phyloP scores from a whole-genome alignment of 108 stramenopile genomes.

The Pseudonitzschia delicatissima region DNA sequence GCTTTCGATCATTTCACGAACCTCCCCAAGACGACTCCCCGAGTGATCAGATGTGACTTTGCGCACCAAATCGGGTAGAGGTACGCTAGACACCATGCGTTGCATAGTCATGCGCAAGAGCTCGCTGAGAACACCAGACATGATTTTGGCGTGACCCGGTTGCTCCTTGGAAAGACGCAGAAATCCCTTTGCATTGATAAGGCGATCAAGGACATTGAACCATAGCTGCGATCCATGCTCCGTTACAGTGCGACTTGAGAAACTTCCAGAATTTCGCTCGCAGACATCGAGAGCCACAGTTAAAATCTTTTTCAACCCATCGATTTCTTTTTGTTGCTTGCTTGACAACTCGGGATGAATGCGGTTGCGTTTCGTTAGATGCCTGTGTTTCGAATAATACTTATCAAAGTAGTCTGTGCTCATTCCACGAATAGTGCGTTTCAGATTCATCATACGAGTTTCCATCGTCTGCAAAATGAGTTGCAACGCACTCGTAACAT shows the following conservation, averaged over 20 bases:
- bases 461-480: slow-evolving; percentile 77
- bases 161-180: slow-evolving; percentile 68
- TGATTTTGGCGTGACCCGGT: slow-evolving; percentile 45
- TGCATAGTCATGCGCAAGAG: slow-evolving; percentile 79
- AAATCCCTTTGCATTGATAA: slow-evolving; percentile 76
- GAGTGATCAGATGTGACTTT: slow-evolving; percentile 81
- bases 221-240: slow-evolving; percentile 81
- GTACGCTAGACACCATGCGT: slow-evolving; percentile 76
- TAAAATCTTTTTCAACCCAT: slow-evolving; percentile 61
- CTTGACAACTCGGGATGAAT: slow-evolving; percentile 18
- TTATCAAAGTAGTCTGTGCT: slow-evolving; percentile 22
- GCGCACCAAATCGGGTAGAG: slow-evolving; percentile 68
- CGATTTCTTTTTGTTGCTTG: slow-evolving; percentile 55
- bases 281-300: slow-evolving; percentile 74
- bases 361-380: slow-evolving; percentile 2
- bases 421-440: slow-evolving; percentile 55
- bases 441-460: slow-evolving; percentile 62
- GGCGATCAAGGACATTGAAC: slow-evolving; percentile 83
- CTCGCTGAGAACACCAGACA: slow-evolving; percentile 60
- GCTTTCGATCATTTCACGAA: slow-evolving; percentile 76
- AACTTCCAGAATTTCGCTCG: slow-evolving; percentile 71
- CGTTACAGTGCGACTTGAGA: slow-evolving; percentile 32
- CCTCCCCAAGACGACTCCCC: slow-evolving; percentile 76
- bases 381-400: slow-evolving; percentile 11
- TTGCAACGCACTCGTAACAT: slow-evolving; percentile 84